phyloP scores from a whole-genome alignment of 2,329 filamentous ascomycete genomes.

The Falciphora oryzae region DNA sequence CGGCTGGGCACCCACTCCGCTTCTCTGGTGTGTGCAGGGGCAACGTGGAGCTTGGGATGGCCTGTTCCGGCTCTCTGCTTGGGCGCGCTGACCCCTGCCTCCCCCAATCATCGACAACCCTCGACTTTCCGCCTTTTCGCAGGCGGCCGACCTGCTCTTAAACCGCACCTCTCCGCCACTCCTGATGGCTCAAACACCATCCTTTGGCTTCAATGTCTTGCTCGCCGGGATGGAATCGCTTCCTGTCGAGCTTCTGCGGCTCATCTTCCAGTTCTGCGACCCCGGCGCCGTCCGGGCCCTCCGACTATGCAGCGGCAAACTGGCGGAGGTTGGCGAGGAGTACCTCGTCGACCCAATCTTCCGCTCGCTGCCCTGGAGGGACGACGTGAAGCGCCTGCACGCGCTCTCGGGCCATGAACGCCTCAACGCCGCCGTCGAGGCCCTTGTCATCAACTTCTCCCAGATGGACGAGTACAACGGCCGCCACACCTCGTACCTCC shows the following conservation, averaged over 20 bases:
- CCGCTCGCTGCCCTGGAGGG: constrained; percentile 36
- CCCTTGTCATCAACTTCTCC: constrained; percentile 40
- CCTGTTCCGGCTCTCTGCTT: not conserved
- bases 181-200: constrained; percentile 10
- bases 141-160: constrained; percentile 7
- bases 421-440: constrained; percentile 34
- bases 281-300: constrained; percentile 32
- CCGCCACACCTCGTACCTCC: constrained; percentile 28
- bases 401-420: constrained; percentile 37
- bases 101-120: constrained; percentile 7
- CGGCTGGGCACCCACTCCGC: not conserved
- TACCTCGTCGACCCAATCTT: constrained; percentile 37
- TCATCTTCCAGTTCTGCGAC: constrained; percentile 38
- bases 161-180: constrained; percentile 11
- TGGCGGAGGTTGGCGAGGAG: constrained; percentile 37
- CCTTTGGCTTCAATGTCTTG: constrained; percentile 10
- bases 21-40: not conserved
- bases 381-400: constrained; percentile 39
- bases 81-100: constrained; percentile 4
- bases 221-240: constrained; percentile 23
- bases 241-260: constrained; percentile 25
- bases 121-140: constrained; percentile 11
- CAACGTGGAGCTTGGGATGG: not conserved
- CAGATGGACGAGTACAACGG: constrained; percentile 35
- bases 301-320: constrained; percentile 31